Percentiles rank a stretch among this genome's conserved stretches.
Conservation (phyloP, 768 basidiomycete species). For the Boletus rufocinnamomeus region DNA sequence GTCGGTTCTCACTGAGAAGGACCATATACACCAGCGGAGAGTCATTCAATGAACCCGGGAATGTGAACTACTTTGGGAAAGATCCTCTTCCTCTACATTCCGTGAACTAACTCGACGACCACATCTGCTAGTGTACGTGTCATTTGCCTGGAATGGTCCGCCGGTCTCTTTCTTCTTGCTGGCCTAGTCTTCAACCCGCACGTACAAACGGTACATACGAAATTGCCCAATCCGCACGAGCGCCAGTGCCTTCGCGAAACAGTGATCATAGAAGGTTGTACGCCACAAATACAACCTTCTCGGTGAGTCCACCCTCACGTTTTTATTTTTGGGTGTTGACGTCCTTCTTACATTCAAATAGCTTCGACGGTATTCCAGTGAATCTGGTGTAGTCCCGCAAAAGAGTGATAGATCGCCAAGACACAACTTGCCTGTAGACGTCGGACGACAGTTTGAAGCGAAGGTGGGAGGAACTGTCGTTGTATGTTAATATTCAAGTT, state of each 20-base stretch:
- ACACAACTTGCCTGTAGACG: neutral
- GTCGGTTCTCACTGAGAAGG: neutral
- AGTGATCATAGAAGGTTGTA: slow-evolving; percentile 2
- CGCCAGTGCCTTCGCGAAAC: neutral
- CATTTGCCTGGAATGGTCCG: neutral
- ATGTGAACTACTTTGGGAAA: neutral
- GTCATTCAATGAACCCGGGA: neutral
- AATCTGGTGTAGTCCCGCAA: neutral
- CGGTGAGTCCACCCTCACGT: neutral
- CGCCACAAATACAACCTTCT: neutral
- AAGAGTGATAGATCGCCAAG: neutral
- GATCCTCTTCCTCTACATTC: neutral
- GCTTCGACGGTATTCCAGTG: neutral
- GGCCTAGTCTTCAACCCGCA: neutral
- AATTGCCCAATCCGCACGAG: neutral
- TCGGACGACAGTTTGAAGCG: neutral
- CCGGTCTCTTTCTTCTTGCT: neutral
- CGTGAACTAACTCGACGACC: neutral
- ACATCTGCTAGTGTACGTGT: neutral
- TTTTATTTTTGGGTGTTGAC: neutral
- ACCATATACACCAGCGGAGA: neutral
- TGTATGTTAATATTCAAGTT: neutral
- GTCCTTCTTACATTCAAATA: neutral
- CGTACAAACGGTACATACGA: neutral
- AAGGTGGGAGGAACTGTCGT: neutral